A percentile compares a stretch with the other conserved stretches of the same genome.
Evolutionary conservation across 306 rosid species (phyloP).

Genomic region (Prinsepia uniflora): DNA sequence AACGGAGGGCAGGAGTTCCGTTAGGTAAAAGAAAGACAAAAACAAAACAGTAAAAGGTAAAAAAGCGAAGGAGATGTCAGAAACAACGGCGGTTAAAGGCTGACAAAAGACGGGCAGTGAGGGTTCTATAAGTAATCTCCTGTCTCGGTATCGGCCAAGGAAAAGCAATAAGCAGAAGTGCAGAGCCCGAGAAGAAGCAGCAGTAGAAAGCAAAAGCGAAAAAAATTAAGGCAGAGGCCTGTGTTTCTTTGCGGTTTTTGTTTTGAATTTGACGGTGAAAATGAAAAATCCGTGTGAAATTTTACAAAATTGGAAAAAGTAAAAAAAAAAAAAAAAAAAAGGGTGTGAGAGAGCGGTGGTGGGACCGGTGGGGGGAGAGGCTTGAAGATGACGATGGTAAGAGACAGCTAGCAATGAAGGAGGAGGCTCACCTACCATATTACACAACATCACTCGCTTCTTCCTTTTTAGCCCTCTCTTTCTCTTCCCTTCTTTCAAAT

Average conservation of each 20-base stretch:
- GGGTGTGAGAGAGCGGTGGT: slow-evolving; percentile 24
- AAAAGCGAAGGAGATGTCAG: background rate
- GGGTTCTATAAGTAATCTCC: background rate
- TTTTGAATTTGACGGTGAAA: background rate
- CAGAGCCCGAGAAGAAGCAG: slow-evolving; percentile 16
- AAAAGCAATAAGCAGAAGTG: background rate
- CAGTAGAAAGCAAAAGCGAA: background rate
- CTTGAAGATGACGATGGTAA: slow-evolving; percentile 81
- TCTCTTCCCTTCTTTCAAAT: slow-evolving; percentile 34
- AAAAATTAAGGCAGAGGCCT: background rate
- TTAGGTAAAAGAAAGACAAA: background rate
- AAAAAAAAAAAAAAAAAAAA: background rate
- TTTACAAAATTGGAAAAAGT: background rate
- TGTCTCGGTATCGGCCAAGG: background rate
- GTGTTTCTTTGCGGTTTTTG: background rate
- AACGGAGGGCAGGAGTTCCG: background rate
- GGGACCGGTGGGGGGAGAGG: slow-evolving; percentile 53
- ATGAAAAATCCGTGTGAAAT: background rate
- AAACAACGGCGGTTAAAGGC: slow-evolving; percentile 18
- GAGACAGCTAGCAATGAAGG: slow-evolving; percentile 98
- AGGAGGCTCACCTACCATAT: slow-evolving; percentile 69
- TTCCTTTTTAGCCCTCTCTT: slow-evolving; percentile 43
- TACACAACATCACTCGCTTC: slow-evolving; percentile 23
- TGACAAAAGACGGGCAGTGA: background rate
- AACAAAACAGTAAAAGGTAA: background rate